Evolutionary conservation across 768 basidiomycete genomes (phyloP).

Genomic region (Mycena galopus): DNA sequence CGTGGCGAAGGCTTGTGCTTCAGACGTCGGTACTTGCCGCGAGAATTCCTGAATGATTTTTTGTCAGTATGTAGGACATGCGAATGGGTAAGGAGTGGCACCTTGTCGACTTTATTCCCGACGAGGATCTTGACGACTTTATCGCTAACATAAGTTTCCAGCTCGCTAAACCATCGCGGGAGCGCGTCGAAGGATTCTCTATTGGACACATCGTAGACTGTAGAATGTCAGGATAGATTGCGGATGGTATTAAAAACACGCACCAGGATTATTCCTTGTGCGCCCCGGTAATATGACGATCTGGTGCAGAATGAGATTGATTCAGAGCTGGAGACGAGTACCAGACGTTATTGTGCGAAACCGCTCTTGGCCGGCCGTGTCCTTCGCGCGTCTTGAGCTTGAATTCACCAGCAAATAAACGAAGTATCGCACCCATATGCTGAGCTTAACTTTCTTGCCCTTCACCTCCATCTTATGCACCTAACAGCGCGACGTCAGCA

Average conservation of each 20-base stretch:
- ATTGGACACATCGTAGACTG: conserved; percentile 96
- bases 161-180: conserved; percentile 92
- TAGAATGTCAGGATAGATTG: background rate
- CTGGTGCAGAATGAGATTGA: too few relatives aligned
- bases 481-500: conserved; percentile 44
- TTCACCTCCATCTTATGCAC: conserved; percentile 91
- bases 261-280: conserved; percentile 85
- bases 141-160: conserved; percentile 91
- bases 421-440: conserved; percentile 87
- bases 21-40: conserved; percentile 83
- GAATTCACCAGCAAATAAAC: background rate
- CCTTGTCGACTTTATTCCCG: conserved; percentile 96
- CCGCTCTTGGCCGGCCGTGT: conserved; percentile 96
- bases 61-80: background rate
- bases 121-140: conserved; percentile 96
- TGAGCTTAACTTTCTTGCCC: conserved; percentile 89
- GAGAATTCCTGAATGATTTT: conserved; percentile 80
- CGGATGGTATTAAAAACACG: conserved; percentile 44
- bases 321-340: conserved; percentile 90
- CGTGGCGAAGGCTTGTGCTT: conserved; percentile 84
- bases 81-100: conserved; percentile 37
- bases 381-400: conserved; percentile 59
- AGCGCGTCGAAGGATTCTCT: conserved; percentile 94
- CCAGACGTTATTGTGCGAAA: conserved; percentile 95
- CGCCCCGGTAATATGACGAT: conserved; percentile 63